A percentile compares a stretch with the other conserved stretches of the same genome.
These are phyloP conservation scores for Phyllosticta citriasiana DNA, from an alignment of 2,329 filamentous ascomycete genomes.

Conservation along the genomic window DNA sequence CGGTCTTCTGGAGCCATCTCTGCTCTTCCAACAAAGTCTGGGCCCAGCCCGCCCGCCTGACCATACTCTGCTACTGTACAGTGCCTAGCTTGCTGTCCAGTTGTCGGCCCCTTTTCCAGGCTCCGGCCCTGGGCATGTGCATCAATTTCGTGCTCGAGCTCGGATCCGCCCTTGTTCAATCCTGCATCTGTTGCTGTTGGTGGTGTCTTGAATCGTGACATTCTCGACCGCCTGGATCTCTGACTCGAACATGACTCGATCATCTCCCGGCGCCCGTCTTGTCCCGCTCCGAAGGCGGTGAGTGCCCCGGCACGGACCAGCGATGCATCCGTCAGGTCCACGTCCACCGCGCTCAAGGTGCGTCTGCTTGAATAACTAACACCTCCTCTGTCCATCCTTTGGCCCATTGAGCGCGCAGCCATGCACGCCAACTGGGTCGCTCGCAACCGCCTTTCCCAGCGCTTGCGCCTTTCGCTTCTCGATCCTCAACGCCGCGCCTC, in stretches of 20 bases:
- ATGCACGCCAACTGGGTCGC: not conserved
- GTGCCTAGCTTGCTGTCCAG: too few species aligned
- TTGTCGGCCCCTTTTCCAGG: not conserved
- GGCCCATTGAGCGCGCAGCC: not conserved
- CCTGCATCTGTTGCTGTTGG: too few species aligned
- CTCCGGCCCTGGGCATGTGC: not conserved
- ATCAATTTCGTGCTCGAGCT: not conserved
- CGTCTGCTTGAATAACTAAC: not conserved
- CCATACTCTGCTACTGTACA: not conserved
- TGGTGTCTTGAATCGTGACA: too few species aligned
- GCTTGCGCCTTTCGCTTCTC: not conserved
- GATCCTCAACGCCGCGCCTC: not conserved
- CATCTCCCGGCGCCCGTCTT: too few species aligned
- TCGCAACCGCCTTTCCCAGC: not conserved
- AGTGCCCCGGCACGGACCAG: too few species aligned
- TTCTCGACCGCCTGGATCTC: too few species aligned
- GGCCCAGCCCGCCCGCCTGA: not conserved
- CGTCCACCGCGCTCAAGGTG: not conserved
- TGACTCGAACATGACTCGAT: too few species aligned
- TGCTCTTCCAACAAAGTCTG: not conserved
- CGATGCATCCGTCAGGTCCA: too few species aligned
- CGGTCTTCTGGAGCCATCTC: constrained; percentile 3
- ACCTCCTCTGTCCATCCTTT: not conserved
- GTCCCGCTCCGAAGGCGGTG: too few species aligned
- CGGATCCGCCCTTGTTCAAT: too few species aligned